Conservation (phyloP, 2,329 filamentous ascomycete genomes). For the Pseudocercospora eumusae region DNA sequence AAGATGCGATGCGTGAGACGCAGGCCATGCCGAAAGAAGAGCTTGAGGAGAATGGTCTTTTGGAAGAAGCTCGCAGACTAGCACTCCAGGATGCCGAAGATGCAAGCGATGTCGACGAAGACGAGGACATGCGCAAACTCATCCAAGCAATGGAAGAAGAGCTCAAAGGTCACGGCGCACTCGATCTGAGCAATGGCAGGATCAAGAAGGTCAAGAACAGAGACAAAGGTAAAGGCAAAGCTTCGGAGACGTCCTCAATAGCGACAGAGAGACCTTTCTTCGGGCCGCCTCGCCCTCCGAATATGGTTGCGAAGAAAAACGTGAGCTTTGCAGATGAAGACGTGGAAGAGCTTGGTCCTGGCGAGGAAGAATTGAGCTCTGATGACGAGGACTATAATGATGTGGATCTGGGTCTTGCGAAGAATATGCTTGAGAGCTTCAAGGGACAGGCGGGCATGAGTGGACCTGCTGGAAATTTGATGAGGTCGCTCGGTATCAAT, state of each 20-base stretch:
- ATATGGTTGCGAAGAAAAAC: constrained; percentile 26
- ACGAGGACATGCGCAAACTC: constrained; percentile 63
- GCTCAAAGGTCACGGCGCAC: constrained; percentile 66
- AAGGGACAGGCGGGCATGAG: constrained; percentile 83
- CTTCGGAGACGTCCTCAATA: constrained; percentile 19
- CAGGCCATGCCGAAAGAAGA: constrained; percentile 65
- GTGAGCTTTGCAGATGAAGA: constrained; percentile 34
- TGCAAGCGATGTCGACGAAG: constrained; percentile 43
- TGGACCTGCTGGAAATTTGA: constrained; percentile 83
- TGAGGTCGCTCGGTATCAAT: constrained; percentile 80
- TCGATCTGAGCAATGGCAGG: constrained; percentile 50
- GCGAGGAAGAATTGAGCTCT: constrained; percentile 41
- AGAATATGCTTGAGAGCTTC: constrained; percentile 89
- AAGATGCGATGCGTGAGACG: constrained; percentile 87
- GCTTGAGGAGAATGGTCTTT: constrained; percentile 38
- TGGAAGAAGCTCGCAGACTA: constrained; percentile 40
- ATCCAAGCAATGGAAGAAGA: constrained; percentile 72
- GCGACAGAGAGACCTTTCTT: constrained; percentile 29
- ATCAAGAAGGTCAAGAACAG: constrained; percentile 31
- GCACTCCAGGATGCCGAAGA: constrained; percentile 47
- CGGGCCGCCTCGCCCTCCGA: constrained; percentile 37
- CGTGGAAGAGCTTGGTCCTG: constrained; percentile 47
- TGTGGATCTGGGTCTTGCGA: constrained; percentile 83
- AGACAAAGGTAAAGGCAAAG: constrained; percentile 35
- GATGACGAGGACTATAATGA: constrained; percentile 62